phyloP scores from a whole-genome alignment of 176 grass and related monocot genomes.

The Microstegium vimineum region DNA sequence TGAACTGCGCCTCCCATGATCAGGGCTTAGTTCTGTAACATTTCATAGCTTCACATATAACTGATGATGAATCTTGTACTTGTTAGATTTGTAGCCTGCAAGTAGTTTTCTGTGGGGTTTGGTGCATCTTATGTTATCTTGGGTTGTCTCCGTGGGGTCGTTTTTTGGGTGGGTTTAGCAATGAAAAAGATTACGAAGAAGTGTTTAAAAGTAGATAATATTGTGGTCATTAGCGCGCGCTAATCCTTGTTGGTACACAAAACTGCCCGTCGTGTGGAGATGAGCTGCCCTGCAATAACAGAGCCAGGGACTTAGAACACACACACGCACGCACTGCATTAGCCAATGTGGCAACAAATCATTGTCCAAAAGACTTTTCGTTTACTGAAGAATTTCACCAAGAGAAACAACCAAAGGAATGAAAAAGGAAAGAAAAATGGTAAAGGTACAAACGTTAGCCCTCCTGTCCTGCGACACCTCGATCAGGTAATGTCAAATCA shows the following conservation, averaged over 20 bases:
- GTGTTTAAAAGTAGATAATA: no score
- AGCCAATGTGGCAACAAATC: constrained; percentile 2
- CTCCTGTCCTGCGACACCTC: background rate
- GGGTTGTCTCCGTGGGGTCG: no score
- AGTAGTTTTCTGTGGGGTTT: no score
- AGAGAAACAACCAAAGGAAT: background rate
- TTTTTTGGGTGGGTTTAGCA: no score
- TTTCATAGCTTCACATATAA: no score
- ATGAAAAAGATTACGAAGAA: no score
- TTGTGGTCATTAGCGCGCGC: no score
- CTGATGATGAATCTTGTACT: no score
- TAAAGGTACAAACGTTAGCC: constrained; percentile 6
- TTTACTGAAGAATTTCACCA: background rate
- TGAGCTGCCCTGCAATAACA: background rate
- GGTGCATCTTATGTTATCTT: no score
- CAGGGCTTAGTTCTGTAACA: no score
- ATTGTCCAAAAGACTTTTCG: background rate
- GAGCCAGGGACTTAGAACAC: background rate
- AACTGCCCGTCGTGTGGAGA: background rate
- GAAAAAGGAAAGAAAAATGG: background rate
- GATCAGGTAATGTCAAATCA: background rate
- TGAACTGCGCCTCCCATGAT: no score
- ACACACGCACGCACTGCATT: background rate
- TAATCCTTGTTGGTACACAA: background rate
- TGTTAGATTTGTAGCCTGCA: no score